Evolutionary conservation across 2,329 filamentous ascomycete species (phyloP), one percentile per base, ranked within the genome.

Genomic region (Aspergillus amoenus): DNA sequence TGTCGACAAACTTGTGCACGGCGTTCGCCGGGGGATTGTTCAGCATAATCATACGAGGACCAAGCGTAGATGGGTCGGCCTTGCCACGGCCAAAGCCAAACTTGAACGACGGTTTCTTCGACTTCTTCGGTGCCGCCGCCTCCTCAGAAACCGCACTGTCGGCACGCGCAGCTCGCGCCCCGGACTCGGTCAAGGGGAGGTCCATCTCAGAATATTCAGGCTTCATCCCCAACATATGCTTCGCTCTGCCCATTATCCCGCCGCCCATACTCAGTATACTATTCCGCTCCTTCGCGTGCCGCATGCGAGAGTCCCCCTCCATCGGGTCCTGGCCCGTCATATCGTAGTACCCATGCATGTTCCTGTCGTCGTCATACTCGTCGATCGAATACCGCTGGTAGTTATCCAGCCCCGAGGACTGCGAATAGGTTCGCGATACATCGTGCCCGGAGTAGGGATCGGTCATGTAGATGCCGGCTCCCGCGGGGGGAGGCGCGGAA

Each of bases 191-290:
- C 74, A 99, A 81, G 13, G 94, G 94, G 54, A 99, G 81, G 72
- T 99, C 93, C 94, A 99, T 99, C 77, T 97, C 94, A 34, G 93
- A 97, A 76, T 99, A 97, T 61, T 88, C 65, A n/a, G 83, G 82
- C 9, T 86, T 88, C 87, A 96, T 92, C 52, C 94, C 93, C 60
- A 99, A 79, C 82, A 89, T 91, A 72, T 89, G 93, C 80, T 96
- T 97, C 42, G 93, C 89, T 69, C 84, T 88, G 44, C 93, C 94
- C 68, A 97, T 80, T 60, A 97, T 78, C 17, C 93, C 93, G 60
- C 93, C 93, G 60, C 93, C 93, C 68, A 97, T 77, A 64, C 88
- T 86, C 68, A 97, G 77, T 52, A 97, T 89, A 75, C 93, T 97
- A 73, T 96, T 97, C 66, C 94, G 84, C 72, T 91, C 90, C 64